phyloP scores from a whole-genome alignment of 306 rosid genomes.

The Sesbania bispinosa region DNA sequence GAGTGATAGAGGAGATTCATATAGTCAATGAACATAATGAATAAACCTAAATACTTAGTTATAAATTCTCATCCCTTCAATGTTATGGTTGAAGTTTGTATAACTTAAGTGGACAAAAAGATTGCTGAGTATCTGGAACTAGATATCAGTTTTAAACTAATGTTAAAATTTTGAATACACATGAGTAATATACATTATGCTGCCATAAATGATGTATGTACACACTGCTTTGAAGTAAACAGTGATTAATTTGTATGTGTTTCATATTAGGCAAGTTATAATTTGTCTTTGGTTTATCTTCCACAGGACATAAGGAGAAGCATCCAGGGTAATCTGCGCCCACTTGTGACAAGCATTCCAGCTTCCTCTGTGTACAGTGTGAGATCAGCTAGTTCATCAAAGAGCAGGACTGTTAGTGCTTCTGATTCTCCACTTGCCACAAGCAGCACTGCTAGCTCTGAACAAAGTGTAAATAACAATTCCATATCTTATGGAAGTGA shows the following conservation, averaged over 20 bases:
- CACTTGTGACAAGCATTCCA: constrained; percentile 58
- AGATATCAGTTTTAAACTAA: not conserved
- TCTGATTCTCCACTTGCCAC: constrained; percentile 83
- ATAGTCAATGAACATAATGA: not conserved
- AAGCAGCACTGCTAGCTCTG: constrained; percentile 84
- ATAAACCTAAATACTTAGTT: not conserved
- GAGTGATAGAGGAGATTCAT: not conserved
- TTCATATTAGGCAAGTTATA: not conserved
- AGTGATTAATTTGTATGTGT: not conserved
- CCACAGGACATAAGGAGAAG: constrained; percentile 79
- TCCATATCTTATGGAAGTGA: constrained; percentile 49
- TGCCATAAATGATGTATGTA: not conserved
- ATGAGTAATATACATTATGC: not conserved
- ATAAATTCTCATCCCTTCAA: not conserved
- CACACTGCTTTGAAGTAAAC: not conserved
- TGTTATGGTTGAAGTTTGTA: not conserved
- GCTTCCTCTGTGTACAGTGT: constrained; percentile 58
- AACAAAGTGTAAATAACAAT: constrained; percentile 55
- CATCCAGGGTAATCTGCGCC: constrained; percentile 51
- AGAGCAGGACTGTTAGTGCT: constrained; percentile 42
- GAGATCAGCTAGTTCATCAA: constrained; percentile 50
- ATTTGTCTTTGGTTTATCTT: constrained; percentile 26
- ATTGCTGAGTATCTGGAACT: not conserved
- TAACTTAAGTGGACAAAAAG: not conserved
- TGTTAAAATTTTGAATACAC: not conserved